These are phyloP conservation scores for Petunia secreta DNA, from an alignment of 257 asterid genomes.

Conservation along the genomic window DNA sequence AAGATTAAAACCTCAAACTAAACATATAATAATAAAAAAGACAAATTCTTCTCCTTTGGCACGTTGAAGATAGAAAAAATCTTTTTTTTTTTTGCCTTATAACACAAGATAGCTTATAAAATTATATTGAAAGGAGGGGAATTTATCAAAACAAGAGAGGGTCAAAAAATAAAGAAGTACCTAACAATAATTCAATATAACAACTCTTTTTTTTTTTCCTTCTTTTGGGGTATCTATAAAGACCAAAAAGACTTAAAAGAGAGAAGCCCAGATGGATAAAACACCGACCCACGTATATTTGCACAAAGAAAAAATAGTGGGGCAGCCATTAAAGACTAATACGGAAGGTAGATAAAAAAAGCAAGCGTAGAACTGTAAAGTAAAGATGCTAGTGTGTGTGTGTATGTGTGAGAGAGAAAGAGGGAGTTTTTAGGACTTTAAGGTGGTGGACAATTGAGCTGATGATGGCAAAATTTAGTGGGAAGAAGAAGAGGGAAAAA, in stretches of 20 bases:
- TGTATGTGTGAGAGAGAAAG: not conserved
- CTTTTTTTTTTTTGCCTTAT: not conserved
- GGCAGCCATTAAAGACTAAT: constrained; percentile 70
- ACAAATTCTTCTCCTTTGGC: constrained; percentile 14
- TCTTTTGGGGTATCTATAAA: constrained; percentile 32
- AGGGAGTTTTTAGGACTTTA: not conserved
- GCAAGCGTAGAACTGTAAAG: constrained; percentile 18
- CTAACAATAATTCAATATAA: not conserved
- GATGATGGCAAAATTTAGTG: constrained; percentile 28
- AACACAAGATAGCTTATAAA: not conserved
- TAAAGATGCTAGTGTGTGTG: constrained; percentile 19
- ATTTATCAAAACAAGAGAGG: constrained; percentile 7
- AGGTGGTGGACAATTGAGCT: not conserved
- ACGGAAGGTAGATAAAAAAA: constrained; percentile 12
- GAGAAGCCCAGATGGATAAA: constrained; percentile 39
- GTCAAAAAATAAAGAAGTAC: constrained; percentile 6
- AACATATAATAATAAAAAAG: not conserved
- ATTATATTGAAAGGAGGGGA: not conserved
- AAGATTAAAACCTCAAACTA: not conserved
- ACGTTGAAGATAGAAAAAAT: not conserved
- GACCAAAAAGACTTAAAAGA: constrained; percentile 49
- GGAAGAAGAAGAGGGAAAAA: constrained; percentile 11
- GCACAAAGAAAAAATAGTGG: constrained; percentile 56
- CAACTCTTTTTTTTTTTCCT: constrained; percentile 20
- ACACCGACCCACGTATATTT: constrained; percentile 56